Conservation (phyloP, 345 rosid species). For the Camelina laxa region DNA sequence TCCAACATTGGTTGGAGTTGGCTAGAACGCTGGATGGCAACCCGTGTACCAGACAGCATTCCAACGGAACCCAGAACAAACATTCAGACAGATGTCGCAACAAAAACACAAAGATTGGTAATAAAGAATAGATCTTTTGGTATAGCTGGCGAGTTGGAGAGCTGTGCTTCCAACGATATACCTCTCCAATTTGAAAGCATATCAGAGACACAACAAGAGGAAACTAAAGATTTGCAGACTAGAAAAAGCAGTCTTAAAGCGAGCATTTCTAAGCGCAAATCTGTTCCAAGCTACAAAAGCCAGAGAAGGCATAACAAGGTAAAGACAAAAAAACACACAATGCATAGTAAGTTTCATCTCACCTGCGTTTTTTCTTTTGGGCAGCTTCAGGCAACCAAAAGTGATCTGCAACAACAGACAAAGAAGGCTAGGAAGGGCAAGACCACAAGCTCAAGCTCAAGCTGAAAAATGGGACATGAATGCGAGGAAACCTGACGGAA, state of each 20-base stretch:
- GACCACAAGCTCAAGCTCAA: slow-evolving; percentile 33
- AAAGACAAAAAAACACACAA: slow-evolving; percentile 10
- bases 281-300: slow-evolving; percentile 58
- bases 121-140: slow-evolving; percentile 46
- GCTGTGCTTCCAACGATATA: slow-evolving; percentile 86
- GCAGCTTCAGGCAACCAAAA: slow-evolving; percentile 50
- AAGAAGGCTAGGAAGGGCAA: slow-evolving; percentile 48
- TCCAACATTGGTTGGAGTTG: slow-evolving; percentile 75
- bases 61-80: slow-evolving; percentile 37
- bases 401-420: slow-evolving; percentile 40
- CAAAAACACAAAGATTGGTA: slow-evolving; percentile 38
- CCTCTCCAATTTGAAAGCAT: slow-evolving; percentile 56
- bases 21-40: slow-evolving; percentile 95
- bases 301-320: slow-evolving; percentile 56
- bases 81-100: slow-evolving; percentile 43
- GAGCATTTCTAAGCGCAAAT: slow-evolving; percentile 53
- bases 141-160: slow-evolving; percentile 66
- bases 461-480: slow-evolving; percentile 43
- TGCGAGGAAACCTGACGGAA: slow-evolving; percentile 22
- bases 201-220: slow-evolving; percentile 38
- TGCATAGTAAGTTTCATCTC: slow-evolving; percentile 8
- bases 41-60: slow-evolving; percentile 63
- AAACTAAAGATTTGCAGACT: slow-evolving; percentile 38
- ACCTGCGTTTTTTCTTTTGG: slow-evolving; percentile 9
- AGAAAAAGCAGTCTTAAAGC: slow-evolving; percentile 42